Base-by-base conservation (phyloP, 208 protist genomes). In the Acanthamoeba royreba region DNA sequence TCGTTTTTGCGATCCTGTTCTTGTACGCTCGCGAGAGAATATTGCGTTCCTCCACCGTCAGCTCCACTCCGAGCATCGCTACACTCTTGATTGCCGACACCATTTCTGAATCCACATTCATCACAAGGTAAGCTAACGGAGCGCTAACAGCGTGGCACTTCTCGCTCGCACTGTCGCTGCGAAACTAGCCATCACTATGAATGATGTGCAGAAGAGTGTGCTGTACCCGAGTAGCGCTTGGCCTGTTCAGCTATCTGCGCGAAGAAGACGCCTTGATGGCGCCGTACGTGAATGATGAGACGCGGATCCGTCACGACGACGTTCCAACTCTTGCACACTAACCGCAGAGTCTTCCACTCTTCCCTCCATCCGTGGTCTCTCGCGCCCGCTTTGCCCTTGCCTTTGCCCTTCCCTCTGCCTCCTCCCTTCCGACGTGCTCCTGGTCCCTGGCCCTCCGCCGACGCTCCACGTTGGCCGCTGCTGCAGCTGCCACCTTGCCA, bases 21-120 rank as follows among this genome's bases (percentile, higher is more conserved):
- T 99, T 99, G 98, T 99, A 99, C 31, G 99, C 99, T 38, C 99
- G 99, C n/a, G 99, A 99, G 49, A 99, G 98, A 4, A 99, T 97
- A 95, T 99, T 99, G 94, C 99, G 97, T 96, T 99, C 99, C 97
- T 99, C 99, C 96, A 98, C 98, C 42, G 98, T 98, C 25, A 99
- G 98, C 95, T 99, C 97, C 79, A 97, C 92, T 95, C 98, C 98
- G 31, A 98, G 87, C 94, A 98, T 97, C 43, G 99, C 98, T 38
- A 99, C 98, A 47, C 98, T 98, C 95, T 99, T 99, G 98, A 99
- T 99, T 89, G 97, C 98, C 45, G 99, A 96, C 42, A 99, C 98
- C 97, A 99, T 99, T 94, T 99, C 99, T 97, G 55, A 4, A 15
- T n/a, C 22, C 72, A 45, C 15, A 33, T 2, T 7, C 31, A n/a